Percentiles rank a stretch among this genome's conserved stretches.
These are phyloP conservation scores for Lentinula detonsa DNA, from an alignment of 768 basidiomycete genomes.

Conservation along the genomic window DNA sequence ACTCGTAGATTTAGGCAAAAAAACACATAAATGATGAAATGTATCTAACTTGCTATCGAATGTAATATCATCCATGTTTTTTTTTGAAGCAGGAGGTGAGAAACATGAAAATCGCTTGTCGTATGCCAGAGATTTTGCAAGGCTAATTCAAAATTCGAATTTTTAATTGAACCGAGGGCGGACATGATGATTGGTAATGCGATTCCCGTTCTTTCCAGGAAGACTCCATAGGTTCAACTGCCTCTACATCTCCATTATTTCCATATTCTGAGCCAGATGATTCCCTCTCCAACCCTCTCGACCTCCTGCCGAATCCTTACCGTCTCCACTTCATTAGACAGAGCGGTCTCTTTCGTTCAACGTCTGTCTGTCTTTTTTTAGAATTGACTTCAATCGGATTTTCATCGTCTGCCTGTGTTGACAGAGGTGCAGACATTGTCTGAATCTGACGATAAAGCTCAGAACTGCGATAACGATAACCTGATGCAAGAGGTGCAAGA, in stretches of 20 bases:
- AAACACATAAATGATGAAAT: neutral
- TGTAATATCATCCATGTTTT: no score
- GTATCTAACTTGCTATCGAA: neutral
- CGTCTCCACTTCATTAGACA: conserved; percentile 21
- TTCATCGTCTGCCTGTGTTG: conserved; percentile 10
- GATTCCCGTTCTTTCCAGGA: no score
- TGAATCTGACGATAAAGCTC: neutral
- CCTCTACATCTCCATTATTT: neutral
- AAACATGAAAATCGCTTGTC: no score
- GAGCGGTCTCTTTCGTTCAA: conserved; percentile 22
- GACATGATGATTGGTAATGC: no score
- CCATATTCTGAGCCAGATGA: neutral
- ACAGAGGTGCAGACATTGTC: conserved; percentile 5
- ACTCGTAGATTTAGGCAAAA: no score
- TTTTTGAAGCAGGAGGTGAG: no score
- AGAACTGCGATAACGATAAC: conserved; percentile 3
- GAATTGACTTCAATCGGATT: neutral
- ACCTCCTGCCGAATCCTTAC: conserved; percentile 27
- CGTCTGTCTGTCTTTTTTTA: conserved; percentile 18
- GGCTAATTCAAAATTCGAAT: no score
- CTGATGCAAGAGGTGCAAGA: neutral
- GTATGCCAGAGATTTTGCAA: no score
- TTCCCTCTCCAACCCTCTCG: neutral
- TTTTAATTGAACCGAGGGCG: no score
- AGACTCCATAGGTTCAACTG: neutral